Evolutionary conservation across 352 stramenopile genomes (phyloP).

Genomic region (Globisporangium iwayamae): DNA sequence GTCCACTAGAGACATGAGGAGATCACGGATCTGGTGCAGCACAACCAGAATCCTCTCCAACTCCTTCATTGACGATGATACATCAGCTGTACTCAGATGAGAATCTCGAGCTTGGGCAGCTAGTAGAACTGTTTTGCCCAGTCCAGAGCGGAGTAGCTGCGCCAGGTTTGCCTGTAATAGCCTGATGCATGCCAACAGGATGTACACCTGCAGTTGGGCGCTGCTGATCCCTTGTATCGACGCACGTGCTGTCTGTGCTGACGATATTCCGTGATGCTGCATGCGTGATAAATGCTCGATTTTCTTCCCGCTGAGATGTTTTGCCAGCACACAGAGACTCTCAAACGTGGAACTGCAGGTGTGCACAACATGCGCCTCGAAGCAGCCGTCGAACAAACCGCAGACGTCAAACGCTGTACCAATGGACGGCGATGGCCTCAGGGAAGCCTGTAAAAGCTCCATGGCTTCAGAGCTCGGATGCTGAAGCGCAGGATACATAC

Average conservation of each 20-base stretch:
- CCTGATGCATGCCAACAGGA: constrained; percentile 62
- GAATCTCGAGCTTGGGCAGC: not conserved
- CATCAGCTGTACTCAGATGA: not conserved
- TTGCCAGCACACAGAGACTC: constrained; percentile 31
- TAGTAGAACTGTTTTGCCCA: constrained; percentile 35
- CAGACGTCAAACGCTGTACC: not conserved
- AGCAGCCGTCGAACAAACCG: constrained; percentile 33
- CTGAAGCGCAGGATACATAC: constrained; percentile 26
- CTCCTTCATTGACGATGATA: not conserved
- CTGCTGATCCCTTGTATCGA: not conserved
- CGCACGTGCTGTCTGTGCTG: constrained; percentile 1
- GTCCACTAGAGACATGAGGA: constrained; percentile 32
- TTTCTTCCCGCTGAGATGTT: constrained; percentile 38
- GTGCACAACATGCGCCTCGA: constrained; percentile 39
- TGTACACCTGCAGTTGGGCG: constrained; percentile 46
- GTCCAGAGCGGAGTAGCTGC: constrained; percentile 57
- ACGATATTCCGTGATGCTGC: not conserved
- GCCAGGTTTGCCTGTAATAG: constrained; percentile 76
- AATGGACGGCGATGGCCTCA: not conserved
- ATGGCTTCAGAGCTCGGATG: constrained; percentile 23
- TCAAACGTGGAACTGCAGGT: constrained; percentile 47
- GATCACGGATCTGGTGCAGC: constrained; percentile 21
- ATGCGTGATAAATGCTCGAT: constrained; percentile 22
- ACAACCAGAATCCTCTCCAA: constrained; percentile 3
- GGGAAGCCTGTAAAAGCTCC: constrained; percentile 15